Evolutionary conservation across 495 filamentous ascomycete genomes (phyloP).

Genomic region (Coniosporium apollinis): DNA sequence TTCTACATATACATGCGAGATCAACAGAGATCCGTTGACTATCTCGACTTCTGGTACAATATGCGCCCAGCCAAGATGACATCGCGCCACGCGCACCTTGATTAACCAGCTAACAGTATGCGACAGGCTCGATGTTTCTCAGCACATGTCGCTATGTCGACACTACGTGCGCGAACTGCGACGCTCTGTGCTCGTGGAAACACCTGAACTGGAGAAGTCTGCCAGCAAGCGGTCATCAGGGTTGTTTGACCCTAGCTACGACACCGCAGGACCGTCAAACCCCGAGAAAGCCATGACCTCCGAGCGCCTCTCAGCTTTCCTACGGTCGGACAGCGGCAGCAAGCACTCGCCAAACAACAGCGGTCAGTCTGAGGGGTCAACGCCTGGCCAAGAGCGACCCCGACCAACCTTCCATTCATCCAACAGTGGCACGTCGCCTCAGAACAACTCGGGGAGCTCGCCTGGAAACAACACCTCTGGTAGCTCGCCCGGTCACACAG

Average conservation of each 20-base stretch:
- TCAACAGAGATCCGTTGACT: slow-evolving; percentile 92
- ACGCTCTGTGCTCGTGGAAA: slow-evolving; percentile 80
- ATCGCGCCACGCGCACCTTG: too few species aligned
- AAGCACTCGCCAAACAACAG: slow-evolving; percentile 45
- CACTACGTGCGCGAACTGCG: slow-evolving; percentile 95
- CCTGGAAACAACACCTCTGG: too few species aligned
- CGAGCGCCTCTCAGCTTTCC: slow-evolving; percentile 73
- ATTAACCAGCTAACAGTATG: too few species aligned
- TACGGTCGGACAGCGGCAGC: slow-evolving; percentile 55
- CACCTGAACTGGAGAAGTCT: slow-evolving; percentile 71
- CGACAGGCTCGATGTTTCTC: slow-evolving; percentile 90
- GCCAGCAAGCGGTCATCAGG: slow-evolving; percentile 71
- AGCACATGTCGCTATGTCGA: slow-evolving; percentile 95
- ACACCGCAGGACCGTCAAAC: slow-evolving; percentile 36
- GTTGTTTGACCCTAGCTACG: slow-evolving; percentile 54
- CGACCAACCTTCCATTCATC: slow-evolving; percentile 42
- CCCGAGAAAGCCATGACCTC: slow-evolving; percentile 47
- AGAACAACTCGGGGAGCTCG: slow-evolving; percentile 11
- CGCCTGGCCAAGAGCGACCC: slow-evolving; percentile 23
- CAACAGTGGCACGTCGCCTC: slow-evolving; percentile 14
- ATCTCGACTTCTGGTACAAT: slow-evolving; percentile 89
- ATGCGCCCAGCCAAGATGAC: background rate
- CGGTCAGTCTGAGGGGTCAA: slow-evolving; percentile 27
- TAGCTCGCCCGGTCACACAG: slow-evolving; percentile 38
- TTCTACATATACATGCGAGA: slow-evolving; percentile 99